A percentile compares a stretch with the other conserved stretches of the same genome.
Evolutionary conservation across 768 basidiomycete species (phyloP).

Genomic region (Lactarius hengduanensis): DNA sequence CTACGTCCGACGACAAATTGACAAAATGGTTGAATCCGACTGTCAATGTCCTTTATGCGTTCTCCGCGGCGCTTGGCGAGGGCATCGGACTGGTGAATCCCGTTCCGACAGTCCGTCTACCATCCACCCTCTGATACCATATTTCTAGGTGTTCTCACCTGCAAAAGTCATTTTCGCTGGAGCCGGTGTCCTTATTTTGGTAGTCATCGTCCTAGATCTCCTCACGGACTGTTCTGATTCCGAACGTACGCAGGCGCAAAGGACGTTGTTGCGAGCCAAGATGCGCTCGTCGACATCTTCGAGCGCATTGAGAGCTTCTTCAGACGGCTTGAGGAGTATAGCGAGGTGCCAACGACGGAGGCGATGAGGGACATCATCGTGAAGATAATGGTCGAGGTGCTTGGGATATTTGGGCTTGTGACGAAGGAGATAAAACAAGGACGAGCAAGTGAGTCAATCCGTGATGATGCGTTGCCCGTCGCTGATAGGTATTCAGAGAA

Average conservation of each 20-base stretch:
- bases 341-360: neutral
- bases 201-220: neutral
- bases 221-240: neutral
- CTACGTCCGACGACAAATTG: too few species aligned
- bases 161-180: neutral
- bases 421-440: neutral
- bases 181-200: neutral
- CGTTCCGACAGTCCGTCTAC: too few species aligned
- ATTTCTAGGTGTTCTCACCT: neutral
- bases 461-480: neutral
- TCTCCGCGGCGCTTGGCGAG: too few species aligned
- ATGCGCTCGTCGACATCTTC: neutral
- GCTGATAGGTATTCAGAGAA: neutral
- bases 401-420: neutral
- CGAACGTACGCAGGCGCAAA: neutral
- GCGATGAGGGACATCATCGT: neutral
- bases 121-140: neutral
- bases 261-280: neutral
- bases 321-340: neutral
- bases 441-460: neutral
- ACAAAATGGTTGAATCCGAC: too few species aligned
- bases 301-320: neutral
- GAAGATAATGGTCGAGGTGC: neutral
- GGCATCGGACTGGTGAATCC: neutral
- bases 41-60: too few species aligned